phyloP scores from a whole-genome alignment of 129 eudicot genomes.

The Ambrosia artemisiifolia region DNA sequence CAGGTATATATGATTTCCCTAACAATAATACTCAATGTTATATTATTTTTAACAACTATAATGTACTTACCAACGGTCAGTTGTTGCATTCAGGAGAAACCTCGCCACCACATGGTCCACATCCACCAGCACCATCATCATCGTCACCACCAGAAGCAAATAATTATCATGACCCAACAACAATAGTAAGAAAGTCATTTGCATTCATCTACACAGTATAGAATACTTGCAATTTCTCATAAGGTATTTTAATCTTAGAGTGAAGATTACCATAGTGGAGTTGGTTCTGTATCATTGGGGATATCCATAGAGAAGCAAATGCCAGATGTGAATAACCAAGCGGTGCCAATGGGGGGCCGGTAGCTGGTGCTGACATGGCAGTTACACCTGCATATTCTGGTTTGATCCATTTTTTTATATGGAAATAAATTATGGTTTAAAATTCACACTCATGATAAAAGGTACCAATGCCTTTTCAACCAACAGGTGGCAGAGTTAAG shows the following conservation, averaged over 20 bases:
- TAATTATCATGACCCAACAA: constrained; percentile 37
- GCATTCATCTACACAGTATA: background rate
- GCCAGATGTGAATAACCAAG: constrained; percentile 14
- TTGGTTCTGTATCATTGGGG: constrained; percentile 5
- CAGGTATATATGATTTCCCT: constrained; percentile 47
- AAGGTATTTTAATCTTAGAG: constrained; percentile 11
- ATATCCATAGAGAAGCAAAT: background rate
- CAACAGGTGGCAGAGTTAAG: constrained; percentile 44
- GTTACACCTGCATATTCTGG: constrained; percentile 72
- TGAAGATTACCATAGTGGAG: background rate
- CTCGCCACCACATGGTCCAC: constrained; percentile 31
- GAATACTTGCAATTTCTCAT: constrained; percentile 16
- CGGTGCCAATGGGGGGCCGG: constrained; percentile 31
- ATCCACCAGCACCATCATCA: constrained; percentile 71
- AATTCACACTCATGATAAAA: background rate
- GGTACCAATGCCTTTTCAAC: background rate
- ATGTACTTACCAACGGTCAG: constrained; percentile 13
- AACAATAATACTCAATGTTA: background rate
- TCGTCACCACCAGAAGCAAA: constrained; percentile 50
- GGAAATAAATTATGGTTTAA: background rate
- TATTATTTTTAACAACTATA: background rate
- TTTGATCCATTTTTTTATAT: constrained; percentile 15
- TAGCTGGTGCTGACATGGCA: constrained; percentile 31
- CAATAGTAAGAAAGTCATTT: constrained; percentile 43
- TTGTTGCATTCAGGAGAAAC: constrained; percentile 42